phyloP scores from a whole-genome alignment of 2,329 filamentous ascomycete genomes.

The Penicillium sp. region DNA sequence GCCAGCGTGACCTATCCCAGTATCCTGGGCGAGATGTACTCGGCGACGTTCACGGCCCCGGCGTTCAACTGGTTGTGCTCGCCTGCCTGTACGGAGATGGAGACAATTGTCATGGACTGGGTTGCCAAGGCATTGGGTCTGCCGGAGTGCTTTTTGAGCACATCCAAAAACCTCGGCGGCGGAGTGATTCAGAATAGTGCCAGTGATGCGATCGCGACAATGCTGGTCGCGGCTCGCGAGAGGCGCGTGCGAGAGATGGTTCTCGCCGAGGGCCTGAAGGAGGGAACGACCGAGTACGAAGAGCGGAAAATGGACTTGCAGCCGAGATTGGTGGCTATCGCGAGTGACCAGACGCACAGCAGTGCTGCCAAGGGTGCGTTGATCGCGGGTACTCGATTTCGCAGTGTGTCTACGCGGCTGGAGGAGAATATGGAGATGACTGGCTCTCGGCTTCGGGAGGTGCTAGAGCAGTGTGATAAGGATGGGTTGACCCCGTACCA shows the following conservation, averaged over 20 bases:
- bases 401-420: constrained; percentile 65
- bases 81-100: constrained; percentile 87
- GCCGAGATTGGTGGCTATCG: constrained; percentile 76
- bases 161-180: constrained; percentile 68
- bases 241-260: constrained; percentile 69
- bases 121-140: constrained; percentile 74
- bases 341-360: constrained; percentile 78
- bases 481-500: constrained; percentile 83
- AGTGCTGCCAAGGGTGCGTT: constrained; percentile 85
- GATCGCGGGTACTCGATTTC: constrained; percentile 82
- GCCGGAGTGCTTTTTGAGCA: constrained; percentile 73
- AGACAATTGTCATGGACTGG: constrained; percentile 94
- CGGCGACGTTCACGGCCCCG: constrained; percentile 81
- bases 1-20: constrained; percentile 78
- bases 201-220: constrained; percentile 82
- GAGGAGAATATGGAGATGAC: constrained; percentile 72
- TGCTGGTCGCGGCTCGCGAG: constrained; percentile 85
- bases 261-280: constrained; percentile 51
- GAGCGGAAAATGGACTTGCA: constrained; percentile 69
- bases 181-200: constrained; percentile 95
- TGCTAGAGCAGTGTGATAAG: constrained; percentile 66
- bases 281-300: constrained; percentile 62
- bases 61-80: constrained; percentile 98
- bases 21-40: constrained; percentile 92
- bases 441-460: constrained; percentile 61